Base-by-base conservation (phyloP, 495 filamentous ascomycete genomes). In the Staphylotrichum longicolle region DNA sequence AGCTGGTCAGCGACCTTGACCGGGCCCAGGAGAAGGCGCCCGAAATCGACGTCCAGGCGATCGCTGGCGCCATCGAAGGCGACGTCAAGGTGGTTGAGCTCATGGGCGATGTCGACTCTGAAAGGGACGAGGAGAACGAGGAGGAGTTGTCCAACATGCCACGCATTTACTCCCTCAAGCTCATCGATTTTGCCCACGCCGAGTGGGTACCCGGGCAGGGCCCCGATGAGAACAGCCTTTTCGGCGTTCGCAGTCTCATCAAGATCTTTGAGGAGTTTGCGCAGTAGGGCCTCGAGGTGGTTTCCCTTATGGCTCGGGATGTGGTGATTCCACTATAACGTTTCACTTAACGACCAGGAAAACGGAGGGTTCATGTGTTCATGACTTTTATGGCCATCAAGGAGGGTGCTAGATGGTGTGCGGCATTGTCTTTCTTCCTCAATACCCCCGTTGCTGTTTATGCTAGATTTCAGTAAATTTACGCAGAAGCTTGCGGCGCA, bases 101-200 rank as follows among this genome's bases (percentile, higher is more conserved):
- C 60, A 30, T 53, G 44, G 56, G 57, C 35, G 46, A 63, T 59
- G 53, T 54, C 50, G 34, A 80, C 0, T 73, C 78, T 0, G 85
- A 82, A 0, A 78, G 80, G 3, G 83, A 86, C 2, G 84, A 82
- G 2, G 85, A 88, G 0, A 86, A 87, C 11, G 86, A 88, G 1
- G 88, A 88, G 0, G 88, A 85, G 12, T 77, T 88, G 51, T 79
- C 84, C 5, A 77, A 79, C n/a, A 71, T 83, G 20, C 91, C 90
- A 0, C 86, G 86, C 66, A 86, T 95, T 27, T 90, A 89, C 70
- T 83, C 83, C 40, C 80, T 96, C 58, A 94, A 95, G 70, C 75
- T 98, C 65, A 98, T 98, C 63, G 94, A 98, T 74, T 98, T 98
- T 78, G 94, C 94, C 27, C 94, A 98, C 76, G 93, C 94, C 20